Percentiles rank a stretch among this genome's conserved stretches.
These are phyloP conservation scores for Pyrenopolyporus hunteri DNA, from an alignment of 495 filamentous ascomycete species.

Conservation along the genomic window DNA sequence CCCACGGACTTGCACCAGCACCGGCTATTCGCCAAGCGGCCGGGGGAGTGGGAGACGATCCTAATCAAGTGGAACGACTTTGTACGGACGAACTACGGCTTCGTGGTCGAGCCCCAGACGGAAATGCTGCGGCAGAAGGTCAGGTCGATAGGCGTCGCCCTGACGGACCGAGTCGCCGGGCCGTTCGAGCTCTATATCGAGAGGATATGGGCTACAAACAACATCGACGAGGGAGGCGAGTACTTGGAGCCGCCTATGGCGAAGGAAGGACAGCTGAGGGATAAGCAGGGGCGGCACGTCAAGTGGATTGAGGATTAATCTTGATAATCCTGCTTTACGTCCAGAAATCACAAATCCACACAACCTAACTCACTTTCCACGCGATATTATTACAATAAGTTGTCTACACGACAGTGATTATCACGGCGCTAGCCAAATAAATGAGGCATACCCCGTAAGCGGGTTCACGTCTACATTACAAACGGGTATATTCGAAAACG, in stretches of 20 bases:
- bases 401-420: no score
- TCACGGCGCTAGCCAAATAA: no score
- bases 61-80: constrained; percentile 89
- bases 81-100: constrained; percentile 90
- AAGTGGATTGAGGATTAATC: constrained; percentile 49
- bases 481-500: background rate
- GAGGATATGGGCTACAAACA: constrained; percentile 81
- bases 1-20: constrained; percentile 96
- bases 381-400: no score
- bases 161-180: constrained; percentile 88
- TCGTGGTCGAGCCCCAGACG: constrained; percentile 87
- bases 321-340: background rate
- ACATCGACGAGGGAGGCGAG: constrained; percentile 50
- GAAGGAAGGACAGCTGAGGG: constrained; percentile 50
- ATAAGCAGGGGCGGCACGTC: constrained; percentile 54
- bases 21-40: constrained; percentile 78
- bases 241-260: constrained; percentile 22
- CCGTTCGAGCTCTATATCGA: constrained; percentile 84
- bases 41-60: constrained; percentile 92
- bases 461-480: no score
- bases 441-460: no score
- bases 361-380: no score
- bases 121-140: constrained; percentile 86
- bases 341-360: no score
- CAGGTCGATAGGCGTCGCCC: constrained; percentile 80